These are phyloP conservation scores for Fusarium sp. DNA, from an alignment of 2,329 filamentous ascomycete species.

Conservation along the genomic window DNA sequence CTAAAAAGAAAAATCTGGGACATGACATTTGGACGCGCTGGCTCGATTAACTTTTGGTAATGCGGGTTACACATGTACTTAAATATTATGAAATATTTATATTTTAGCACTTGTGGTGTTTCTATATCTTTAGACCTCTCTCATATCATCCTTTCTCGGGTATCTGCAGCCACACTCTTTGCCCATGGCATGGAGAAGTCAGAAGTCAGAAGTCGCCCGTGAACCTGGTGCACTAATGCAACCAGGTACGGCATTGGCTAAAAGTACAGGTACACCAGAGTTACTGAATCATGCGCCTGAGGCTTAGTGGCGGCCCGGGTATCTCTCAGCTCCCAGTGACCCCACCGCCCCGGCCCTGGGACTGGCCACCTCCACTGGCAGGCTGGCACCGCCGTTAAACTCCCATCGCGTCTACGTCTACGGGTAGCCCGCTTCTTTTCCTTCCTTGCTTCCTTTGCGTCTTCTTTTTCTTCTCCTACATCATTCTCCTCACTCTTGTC, in stretches of 20 bases:
- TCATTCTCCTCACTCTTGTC: conserved; percentile 22
- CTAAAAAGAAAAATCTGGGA: conserved; percentile 41
- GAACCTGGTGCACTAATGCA: conserved; percentile 30
- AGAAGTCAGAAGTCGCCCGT: neutral
- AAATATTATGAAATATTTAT: neutral
- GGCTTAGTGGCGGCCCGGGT: conserved; percentile 14
- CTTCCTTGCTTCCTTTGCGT: conserved; percentile 29
- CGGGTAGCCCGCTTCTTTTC: conserved; percentile 44
- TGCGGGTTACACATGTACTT: neutral
- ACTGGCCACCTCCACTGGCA: conserved; percentile 42
- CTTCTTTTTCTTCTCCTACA: conserved; percentile 36
- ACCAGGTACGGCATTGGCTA: conserved; percentile 26
- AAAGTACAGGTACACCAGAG: conserved; percentile 29
- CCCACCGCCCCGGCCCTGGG: conserved; percentile 22
- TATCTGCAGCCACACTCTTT: conserved; percentile 13
- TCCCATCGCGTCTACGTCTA: conserved; percentile 48
- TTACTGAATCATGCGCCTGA: conserved; percentile 21
- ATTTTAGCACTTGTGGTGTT: neutral
- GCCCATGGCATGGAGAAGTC: neutral
- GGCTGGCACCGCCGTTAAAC: conserved; percentile 42
- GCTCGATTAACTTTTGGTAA: conserved; percentile 1
- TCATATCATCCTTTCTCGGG: neutral
- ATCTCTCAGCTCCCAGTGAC: conserved; percentile 26
- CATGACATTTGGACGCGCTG: conserved; percentile 35
- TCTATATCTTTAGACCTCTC: neutral